Evolutionary conservation across 176 grass and related monocot species (phyloP).

Genomic region (Zizania latifolia): DNA sequence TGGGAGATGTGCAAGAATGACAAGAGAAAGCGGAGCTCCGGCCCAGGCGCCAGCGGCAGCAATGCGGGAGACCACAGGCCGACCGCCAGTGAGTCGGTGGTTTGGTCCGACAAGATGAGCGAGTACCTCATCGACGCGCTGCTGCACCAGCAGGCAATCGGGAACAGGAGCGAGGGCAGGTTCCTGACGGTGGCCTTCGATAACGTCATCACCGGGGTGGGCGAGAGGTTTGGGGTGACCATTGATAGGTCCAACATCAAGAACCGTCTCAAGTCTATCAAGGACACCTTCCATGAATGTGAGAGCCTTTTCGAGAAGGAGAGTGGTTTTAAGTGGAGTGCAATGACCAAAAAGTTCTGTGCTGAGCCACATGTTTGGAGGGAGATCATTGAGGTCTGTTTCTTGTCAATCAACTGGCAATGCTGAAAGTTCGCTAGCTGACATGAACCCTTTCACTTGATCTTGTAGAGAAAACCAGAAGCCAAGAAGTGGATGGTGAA

Average conservation of each 20-base stretch:
- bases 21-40: neutral
- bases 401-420: neutral
- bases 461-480: constrained; percentile 48
- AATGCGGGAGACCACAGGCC: constrained; percentile 6
- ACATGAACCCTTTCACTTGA: constrained; percentile 16
- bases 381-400: constrained; percentile 38
- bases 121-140: constrained; percentile 40
- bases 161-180: constrained; percentile 39
- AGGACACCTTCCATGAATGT: constrained; percentile 41
- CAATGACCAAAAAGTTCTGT: constrained; percentile 23
- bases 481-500: constrained; percentile 52
- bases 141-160: constrained; percentile 36
- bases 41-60: neutral
- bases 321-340: constrained; percentile 25
- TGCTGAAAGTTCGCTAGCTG: neutral
- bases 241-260: constrained; percentile 42
- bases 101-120: constrained; percentile 42
- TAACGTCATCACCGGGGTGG: constrained; percentile 34
- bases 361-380: constrained; percentile 43
- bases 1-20: constrained; percentile 1
- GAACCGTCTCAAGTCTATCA: constrained; percentile 47
- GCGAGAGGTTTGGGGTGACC: constrained; percentile 30
- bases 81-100: constrained; percentile 10
- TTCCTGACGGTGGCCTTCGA: constrained; percentile 25
- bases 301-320: constrained; percentile 30